Evolutionary conservation across 1,284 basidiomycete genomes (phyloP), one percentile per base, ranked within the genome.

Genomic region (Porodaedalea pini): DNA sequence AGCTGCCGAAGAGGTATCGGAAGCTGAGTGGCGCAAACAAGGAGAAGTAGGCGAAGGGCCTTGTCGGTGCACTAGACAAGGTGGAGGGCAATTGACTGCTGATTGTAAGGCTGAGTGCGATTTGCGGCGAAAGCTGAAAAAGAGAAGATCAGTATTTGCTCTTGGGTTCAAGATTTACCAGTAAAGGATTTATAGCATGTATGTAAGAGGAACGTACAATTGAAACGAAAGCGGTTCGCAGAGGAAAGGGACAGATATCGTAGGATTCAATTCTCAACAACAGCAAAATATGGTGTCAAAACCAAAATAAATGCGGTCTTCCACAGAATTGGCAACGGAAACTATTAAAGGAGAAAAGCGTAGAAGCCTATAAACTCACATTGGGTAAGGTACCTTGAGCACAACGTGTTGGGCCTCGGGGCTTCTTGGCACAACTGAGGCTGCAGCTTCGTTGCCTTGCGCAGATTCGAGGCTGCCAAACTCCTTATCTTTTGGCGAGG

Each of bases 331-430:
- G 19, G n/a, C n/a, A 41, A 43, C 27, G n/a, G 44, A 54, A 45
- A 36, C 36, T 31, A 19, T 45, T 10, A 19, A 31, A 17, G 34
- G 29, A 53, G 25, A 25, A 23, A 8, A 25, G 27, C 21, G 21
- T 25, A 57, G 50, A 36, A 36, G 36, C n/a, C 10, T 13, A 15
- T 19, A 15, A 23, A 61, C 59, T 57, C 37, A 61, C 59, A 49
- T 54, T 19, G 59, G 59, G 29, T 59, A 57, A 34, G 59, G 59
- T 3, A 61, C 34, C 43, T 61, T 61, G 15, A 61, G 23, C 15
- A 53, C 48, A 52, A 54, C 51, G 21, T 43, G 50, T 19, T 57
- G 58, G 31, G 11, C 15, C 23, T 48, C 47, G 31, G 51, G 51
- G 29, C 29, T 57, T 27, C 31, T 56, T 1, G 48, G 17, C 15